These are phyloP conservation scores for Candida manassasensis DNA, from an alignment of 805 yeast genomes.

Conservation along the genomic window DNA sequence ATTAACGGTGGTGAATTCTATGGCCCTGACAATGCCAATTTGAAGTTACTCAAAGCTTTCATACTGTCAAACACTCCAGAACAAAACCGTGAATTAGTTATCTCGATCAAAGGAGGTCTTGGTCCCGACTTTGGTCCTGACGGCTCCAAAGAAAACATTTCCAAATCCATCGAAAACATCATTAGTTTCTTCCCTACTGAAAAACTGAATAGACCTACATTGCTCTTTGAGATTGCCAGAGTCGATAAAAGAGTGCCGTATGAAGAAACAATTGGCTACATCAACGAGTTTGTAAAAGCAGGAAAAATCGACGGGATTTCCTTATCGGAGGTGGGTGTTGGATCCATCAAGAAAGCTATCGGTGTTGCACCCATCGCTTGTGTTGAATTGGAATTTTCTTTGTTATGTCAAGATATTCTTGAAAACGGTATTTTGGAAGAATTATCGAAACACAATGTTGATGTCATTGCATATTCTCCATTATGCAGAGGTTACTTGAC, in stretches of 20 bases:
- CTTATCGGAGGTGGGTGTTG: slow-evolving; percentile 65
- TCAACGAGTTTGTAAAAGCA: slow-evolving; percentile 54
- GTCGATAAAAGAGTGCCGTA: slow-evolving; percentile 53
- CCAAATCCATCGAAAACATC: slow-evolving; percentile 44
- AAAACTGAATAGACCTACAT: slow-evolving; percentile 26
- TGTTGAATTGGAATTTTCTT: slow-evolving; percentile 76
- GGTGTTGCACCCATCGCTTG: slow-evolving; percentile 54
- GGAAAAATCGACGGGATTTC: slow-evolving; percentile 71
- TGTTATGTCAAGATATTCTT: slow-evolving; percentile 60
- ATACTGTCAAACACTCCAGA: slow-evolving; percentile 49
- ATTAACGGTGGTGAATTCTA: slow-evolving; percentile 80
- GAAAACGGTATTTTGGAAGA: slow-evolving; percentile 59
- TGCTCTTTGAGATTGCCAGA: slow-evolving; percentile 69
- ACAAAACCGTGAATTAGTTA: slow-evolving; percentile 46
- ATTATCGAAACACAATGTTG: slow-evolving; percentile 54
- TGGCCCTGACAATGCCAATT: slow-evolving; percentile 49
- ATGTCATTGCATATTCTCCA: slow-evolving; percentile 80
- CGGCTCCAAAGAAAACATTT: slow-evolving; percentile 45
- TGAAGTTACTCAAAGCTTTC: slow-evolving; percentile 54
- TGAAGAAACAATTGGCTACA: slow-evolving; percentile 52
- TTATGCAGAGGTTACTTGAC: slow-evolving; percentile 75
- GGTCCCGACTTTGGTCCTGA: slow-evolving; percentile 40
- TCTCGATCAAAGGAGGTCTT: slow-evolving; percentile 68
- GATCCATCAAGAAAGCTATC: slow-evolving; percentile 56
- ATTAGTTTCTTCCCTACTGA: slow-evolving; percentile 24